A percentile compares a stretch with the other conserved stretches of the same genome.
phyloP scores from a whole-genome alignment of 202 grass and related monocot species.

The Miscanthus sacchariflorus region DNA sequence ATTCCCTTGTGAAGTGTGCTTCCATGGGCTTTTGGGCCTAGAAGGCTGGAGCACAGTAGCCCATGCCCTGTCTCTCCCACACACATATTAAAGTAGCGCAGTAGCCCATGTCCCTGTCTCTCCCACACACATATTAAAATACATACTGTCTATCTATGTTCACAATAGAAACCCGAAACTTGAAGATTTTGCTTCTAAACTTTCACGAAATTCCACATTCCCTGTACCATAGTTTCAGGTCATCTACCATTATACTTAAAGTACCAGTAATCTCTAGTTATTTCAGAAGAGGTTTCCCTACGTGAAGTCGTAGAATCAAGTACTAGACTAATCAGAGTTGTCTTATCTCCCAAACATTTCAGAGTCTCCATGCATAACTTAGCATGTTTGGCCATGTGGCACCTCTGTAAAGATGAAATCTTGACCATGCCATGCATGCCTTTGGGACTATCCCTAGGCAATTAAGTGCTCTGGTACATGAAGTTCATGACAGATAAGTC shows the following conservation, averaged over 20 bases:
- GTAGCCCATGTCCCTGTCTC: no score
- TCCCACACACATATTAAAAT: not conserved
- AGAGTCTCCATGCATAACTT: not conserved
- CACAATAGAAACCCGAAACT: not conserved
- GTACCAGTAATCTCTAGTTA: not conserved
- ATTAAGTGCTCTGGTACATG: not conserved
- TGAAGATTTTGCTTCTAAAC: not conserved
- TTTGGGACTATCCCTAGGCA: not conserved
- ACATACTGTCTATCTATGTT: not conserved
- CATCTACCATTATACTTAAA: not conserved
- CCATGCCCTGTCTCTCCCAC: no score
- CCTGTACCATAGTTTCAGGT: not conserved
- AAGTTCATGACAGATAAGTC: not conserved
- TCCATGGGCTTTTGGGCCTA: not conserved
- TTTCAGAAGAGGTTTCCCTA: conserved; percentile 1
- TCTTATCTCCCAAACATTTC: not conserved
- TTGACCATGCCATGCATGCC: not conserved
- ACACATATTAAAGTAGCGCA: not conserved
- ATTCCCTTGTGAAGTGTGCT: not conserved
- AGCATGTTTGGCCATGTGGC: not conserved
- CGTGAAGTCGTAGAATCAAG: not conserved
- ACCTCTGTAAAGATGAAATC: conserved; percentile 5
- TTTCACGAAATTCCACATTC: not conserved
- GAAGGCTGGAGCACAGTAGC: no score
- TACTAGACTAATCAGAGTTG: not conserved